Percentiles rank a stretch among this genome's conserved stretches.
Evolutionary conservation across 768 basidiomycete genomes (phyloP).

Genomic region (Kockovaella imperatae): DNA sequence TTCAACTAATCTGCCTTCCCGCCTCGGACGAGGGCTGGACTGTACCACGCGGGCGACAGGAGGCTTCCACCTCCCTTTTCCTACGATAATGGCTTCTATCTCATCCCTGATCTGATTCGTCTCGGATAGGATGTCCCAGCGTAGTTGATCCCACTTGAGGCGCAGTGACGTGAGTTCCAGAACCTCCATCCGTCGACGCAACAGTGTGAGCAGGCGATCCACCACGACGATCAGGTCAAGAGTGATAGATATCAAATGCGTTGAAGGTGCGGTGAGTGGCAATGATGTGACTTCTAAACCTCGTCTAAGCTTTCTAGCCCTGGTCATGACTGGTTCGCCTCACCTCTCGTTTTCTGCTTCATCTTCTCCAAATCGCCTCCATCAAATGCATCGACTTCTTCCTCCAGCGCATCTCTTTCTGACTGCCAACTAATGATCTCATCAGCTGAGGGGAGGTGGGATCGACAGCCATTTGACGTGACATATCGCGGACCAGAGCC

Average conservation of each 20-base stretch:
- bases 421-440: constrained; percentile 19
- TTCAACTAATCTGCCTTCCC: too few relatives aligned
- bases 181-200: constrained; percentile 17
- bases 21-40: background rate
- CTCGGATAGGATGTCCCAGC: constrained; percentile 20
- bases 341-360: constrained; percentile 35
- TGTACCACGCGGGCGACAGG: background rate
- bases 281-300: constrained; percentile 26
- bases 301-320: background rate
- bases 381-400: constrained; percentile 33
- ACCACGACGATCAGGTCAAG: constrained; percentile 26
- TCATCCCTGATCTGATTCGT: constrained; percentile 12
- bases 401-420: constrained; percentile 27
- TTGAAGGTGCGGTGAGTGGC: constrained; percentile 33
- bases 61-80: constrained; percentile 12
- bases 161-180: constrained; percentile 15
- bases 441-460: constrained; percentile 7
- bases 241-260: constrained; percentile 31
- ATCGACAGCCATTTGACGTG: too few relatives aligned
- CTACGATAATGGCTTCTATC: constrained; percentile 8
- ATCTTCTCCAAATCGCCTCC: constrained; percentile 35
- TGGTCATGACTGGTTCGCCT: background rate
- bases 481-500: background rate
- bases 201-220: constrained; percentile 17
- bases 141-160: constrained; percentile 26